Evolutionary conservation across 2,329 filamentous ascomycete species (phyloP), one percentile per base, ranked within the genome.

Genomic region (Nemania diffusa): DNA sequence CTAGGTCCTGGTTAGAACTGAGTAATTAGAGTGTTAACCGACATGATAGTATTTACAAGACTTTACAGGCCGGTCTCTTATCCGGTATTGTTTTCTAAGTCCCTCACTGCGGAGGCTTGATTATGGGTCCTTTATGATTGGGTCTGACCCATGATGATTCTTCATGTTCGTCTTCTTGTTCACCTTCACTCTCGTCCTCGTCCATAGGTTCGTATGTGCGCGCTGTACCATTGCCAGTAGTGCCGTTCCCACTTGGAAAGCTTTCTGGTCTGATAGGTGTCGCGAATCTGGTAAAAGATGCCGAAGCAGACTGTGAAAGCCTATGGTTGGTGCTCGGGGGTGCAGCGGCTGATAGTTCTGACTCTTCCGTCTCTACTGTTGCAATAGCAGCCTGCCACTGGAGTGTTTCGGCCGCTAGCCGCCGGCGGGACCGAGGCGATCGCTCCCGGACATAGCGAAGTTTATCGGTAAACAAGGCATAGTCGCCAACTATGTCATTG

Each of bases 341-440:
- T 29, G 50, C 34, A 59, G 44, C 15, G 52, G 57, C 9, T 37
- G 58, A 7, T n/a, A n/a, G n/a, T n/a, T n/a, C n/a, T n/a, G n/a
- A n/a, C n/a, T 60, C 65, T 56, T 76, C 75, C 2, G 73, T 74
- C 55, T 77, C 74, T 17, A 73, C 63, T 1, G 75, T 77, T 62
- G 71, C 71, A n/a, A 76, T 69, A 5, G 74, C 75, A 24, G 74
- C 73, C 50, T 77, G 71, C 75, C 75, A 77, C 55, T 76, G 75
- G 56, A 73, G 63, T 20, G 64, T 64, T 50, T 77, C 71, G 17
- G 75, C 74, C 29, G 71, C 70, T 64, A 77, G 70, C 13, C 57
- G 65, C n/a, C 69, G 70, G 48, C 73, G 71, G 22, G 73, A 73
- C 24, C 63, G 62, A n/a, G 73, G 73, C 8, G 74, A 75, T 65